Conservation (phyloP, 805 yeast species). For the Pichia pseudocactophila region DNA sequence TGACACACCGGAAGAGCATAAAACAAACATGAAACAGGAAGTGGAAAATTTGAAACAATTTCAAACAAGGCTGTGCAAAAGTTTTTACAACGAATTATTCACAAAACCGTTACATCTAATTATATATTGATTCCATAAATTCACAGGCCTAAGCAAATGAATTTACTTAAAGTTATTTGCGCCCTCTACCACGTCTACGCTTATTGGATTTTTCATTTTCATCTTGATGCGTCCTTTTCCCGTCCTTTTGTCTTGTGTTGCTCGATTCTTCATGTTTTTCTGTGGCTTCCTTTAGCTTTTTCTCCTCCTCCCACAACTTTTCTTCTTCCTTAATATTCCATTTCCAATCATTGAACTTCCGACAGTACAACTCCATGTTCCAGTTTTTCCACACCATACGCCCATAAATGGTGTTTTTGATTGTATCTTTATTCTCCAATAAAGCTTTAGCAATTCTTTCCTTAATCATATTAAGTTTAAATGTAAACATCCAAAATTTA, state of each 20-base stretch:
- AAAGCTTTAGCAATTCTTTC: conserved; percentile 76
- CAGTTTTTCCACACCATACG: conserved; percentile 92
- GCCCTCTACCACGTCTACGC: conserved; percentile 4
- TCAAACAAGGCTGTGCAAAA: too few species aligned
- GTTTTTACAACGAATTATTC: neutral
- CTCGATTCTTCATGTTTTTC: neutral
- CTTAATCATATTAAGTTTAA: conserved; percentile 70
- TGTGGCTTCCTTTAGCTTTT: conserved; percentile 2
- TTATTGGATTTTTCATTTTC: neutral
- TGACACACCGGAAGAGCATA: too few species aligned
- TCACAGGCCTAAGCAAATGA: too few species aligned
- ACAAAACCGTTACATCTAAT: too few species aligned
- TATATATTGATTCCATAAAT: too few species aligned
- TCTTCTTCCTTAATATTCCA: conserved; percentile 46
- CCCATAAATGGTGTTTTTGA: conserved; percentile 84
- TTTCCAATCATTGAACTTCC: conserved; percentile 83
- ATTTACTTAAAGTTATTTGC: neutral
- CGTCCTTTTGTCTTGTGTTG: neutral
- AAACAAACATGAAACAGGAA: too few species aligned
- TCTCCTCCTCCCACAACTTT: conserved; percentile 21
- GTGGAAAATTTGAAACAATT: too few species aligned
- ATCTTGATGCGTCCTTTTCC: neutral
- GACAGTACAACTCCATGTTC: conserved; percentile 69
- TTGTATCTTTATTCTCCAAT: conserved; percentile 46
- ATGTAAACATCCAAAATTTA: conserved; percentile 70